Evolutionary conservation across 2,329 filamentous ascomycete genomes (phyloP).

Genomic region (Didymella keratinophila): DNA sequence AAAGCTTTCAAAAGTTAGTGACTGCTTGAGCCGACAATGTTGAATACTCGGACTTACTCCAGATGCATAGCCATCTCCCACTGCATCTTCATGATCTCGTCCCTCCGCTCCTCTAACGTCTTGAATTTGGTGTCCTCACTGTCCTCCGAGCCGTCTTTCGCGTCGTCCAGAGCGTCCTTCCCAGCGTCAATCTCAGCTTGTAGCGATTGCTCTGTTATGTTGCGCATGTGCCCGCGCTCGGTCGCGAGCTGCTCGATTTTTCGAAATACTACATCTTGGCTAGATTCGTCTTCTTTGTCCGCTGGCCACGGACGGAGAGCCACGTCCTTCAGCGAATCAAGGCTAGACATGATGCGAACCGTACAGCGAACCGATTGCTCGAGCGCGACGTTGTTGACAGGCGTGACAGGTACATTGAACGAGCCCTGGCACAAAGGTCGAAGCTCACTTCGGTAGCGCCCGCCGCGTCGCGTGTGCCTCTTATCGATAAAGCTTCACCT

Average conservation of each 20-base stretch:
- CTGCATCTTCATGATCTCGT: slow-evolving; percentile 52
- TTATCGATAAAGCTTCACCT: slow-evolving; percentile 38
- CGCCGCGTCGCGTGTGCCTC: slow-evolving; percentile 10
- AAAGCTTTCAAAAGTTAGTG: slow-evolving; percentile 34
- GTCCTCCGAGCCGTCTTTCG: slow-evolving; percentile 55
- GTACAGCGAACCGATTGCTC: slow-evolving; percentile 4
- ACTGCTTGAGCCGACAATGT: slow-evolving; percentile 51
- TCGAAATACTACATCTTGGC: slow-evolving; percentile 64
- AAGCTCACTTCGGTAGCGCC: slow-evolving; percentile 27
- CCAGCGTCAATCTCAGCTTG: slow-evolving; percentile 68
- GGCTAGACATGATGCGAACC: slow-evolving; percentile 32
- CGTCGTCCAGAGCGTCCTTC: slow-evolving; percentile 52
- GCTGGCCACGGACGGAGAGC: slow-evolving; percentile 71
- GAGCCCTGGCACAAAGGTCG: slow-evolving; percentile 29
- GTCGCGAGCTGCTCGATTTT: slow-evolving; percentile 81
- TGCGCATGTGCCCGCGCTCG: slow-evolving; percentile 82
- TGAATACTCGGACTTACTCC: slow-evolving; percentile 56
- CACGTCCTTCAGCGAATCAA: slow-evolving; percentile 53
- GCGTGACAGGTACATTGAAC: slow-evolving; percentile 2
- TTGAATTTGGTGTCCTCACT: slow-evolving; percentile 53
- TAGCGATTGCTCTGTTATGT: slow-evolving; percentile 77
- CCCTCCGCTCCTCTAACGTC: slow-evolving; percentile 42
- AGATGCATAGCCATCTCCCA: slow-evolving; percentile 54
- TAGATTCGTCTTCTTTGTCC: slow-evolving; percentile 58
- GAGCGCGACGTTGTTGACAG: slow-evolving; percentile 5